phyloP scores from a whole-genome alignment of 306 rosid species.

The Prunus mongolica region DNA sequence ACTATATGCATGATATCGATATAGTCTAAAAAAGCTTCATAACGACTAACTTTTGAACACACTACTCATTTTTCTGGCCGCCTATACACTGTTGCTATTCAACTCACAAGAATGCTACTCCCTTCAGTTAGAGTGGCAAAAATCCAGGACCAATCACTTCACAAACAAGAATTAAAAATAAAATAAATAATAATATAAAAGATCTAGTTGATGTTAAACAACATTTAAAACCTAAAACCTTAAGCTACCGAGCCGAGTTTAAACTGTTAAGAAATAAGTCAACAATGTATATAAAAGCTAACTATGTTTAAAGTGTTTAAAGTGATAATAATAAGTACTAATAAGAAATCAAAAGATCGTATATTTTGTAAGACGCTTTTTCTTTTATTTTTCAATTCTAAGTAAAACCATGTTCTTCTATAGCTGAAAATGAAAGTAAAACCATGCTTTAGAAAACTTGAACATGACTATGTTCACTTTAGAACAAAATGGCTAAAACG shows the following conservation, averaged over 20 bases:
- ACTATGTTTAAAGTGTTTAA: not conserved
- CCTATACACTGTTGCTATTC: not conserved
- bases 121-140: not conserved
- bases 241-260: not conserved
- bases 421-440: not conserved
- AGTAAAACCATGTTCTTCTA: not conserved
- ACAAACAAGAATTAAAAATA: not conserved
- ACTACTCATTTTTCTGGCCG: not conserved
- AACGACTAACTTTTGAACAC: not conserved
- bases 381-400: too few species aligned
- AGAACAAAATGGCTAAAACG: not conserved
- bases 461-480: too few species aligned
- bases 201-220: not conserved
- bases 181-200: not conserved
- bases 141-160: not conserved
- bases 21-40: not conserved
- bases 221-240: not conserved
- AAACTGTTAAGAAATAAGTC: not conserved
- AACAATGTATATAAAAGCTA: not conserved
- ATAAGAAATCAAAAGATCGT: not conserved
- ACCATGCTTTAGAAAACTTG: not conserved
- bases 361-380: too few species aligned
- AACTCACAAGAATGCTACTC: not conserved
- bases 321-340: not conserved
- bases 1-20: not conserved